Conservation (phyloP, 1,139 yeast genomes). For the Tardiomyces depauwii region DNA sequence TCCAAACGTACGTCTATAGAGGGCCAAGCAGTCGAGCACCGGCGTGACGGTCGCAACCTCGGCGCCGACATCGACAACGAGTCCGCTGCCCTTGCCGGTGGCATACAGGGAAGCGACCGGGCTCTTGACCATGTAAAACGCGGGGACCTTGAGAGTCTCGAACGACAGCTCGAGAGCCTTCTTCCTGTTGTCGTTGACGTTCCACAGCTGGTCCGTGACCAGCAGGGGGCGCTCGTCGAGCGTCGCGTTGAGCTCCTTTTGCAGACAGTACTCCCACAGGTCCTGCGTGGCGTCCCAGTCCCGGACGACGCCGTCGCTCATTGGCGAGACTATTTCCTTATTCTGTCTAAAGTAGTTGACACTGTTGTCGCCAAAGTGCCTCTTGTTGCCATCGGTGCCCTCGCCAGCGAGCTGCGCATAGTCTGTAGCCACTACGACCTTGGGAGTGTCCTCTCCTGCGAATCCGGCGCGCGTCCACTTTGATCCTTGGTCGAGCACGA, state of each 20-base stretch:
- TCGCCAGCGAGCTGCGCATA: slow-evolving; percentile 17
- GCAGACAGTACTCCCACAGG: slow-evolving; percentile 28
- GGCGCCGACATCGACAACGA: slow-evolving; percentile 90
- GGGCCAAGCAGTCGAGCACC: slow-evolving; percentile 83
- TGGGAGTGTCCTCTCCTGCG: slow-evolving; percentile 92
- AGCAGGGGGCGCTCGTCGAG: slow-evolving; percentile 64
- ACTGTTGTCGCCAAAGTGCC: slow-evolving; percentile 12
- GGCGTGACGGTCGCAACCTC: slow-evolving; percentile 80
- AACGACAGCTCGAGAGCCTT: slow-evolving; percentile 65
- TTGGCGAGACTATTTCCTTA: slow-evolving; percentile 25
- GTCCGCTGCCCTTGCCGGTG: slow-evolving; percentile 87
- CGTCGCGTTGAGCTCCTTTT: slow-evolving; percentile 37
- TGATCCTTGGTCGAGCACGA: slow-evolving; percentile 89
- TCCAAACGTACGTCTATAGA: slow-evolving; percentile 32
- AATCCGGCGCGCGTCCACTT: slow-evolving; percentile 74
- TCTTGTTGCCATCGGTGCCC: slow-evolving; percentile 11
- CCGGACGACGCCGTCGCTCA: slow-evolving; percentile 26
- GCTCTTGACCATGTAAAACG: slow-evolving; percentile 71
- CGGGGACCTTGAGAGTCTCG: slow-evolving; percentile 70
- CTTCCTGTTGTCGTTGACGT: slow-evolving; percentile 54
- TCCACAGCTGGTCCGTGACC: slow-evolving; percentile 83
- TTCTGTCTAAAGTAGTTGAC: slow-evolving; percentile 12
- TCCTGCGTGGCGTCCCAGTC: slow-evolving; percentile 36
- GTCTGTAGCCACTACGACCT: slow-evolving; percentile 56
- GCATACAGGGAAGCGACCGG: slow-evolving; percentile 92